Evolutionary conservation across 352 stramenopile genomes (phyloP), one percentile per base, ranked within the genome.

Genomic region (Pythium scleroteichum): DNA sequence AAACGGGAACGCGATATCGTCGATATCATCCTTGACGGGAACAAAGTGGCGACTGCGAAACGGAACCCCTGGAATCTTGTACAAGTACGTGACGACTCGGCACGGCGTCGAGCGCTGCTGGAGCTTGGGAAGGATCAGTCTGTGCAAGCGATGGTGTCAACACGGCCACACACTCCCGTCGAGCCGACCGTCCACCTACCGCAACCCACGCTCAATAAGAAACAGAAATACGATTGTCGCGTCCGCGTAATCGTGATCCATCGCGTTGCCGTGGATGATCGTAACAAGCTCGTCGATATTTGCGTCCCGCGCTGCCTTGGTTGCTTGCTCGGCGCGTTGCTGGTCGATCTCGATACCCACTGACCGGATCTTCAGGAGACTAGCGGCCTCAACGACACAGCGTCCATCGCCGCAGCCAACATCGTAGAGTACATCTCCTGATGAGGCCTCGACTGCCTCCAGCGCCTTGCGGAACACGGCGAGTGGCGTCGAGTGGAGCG

Each of bases 201-300:
- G 71, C 51, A 94, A 66, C 0, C 84, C 84, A 17, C 79, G 78
- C 39, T 82, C 70, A 35, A 94, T 92, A 53, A 94, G 79, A 38
- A 94, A 94, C 41, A 94, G 70, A 59, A 94, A 94, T 48, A 94
- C 63, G 46, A 94, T 59, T 9, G 80, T 86, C 4, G 83, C 84
- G 29, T 92, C 75, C 1, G 52, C 26, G 2, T 88, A 72, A 22
- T 82, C 76, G 53, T 90, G 86, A 35, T 91, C 75, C 58, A 94
- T 65, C 20, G 80, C 84, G 54, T 94, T 94, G 52, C 75, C 82
- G 55, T 80, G 47, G 52, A 84, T 67, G 45, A 94, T 77, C 27
- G 71, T 81, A 39, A 90, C 80, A n/a, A 89, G 68, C 39, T 81
- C 67, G 4, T 61, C 68, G 20, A 92, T 69, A 1, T 70, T 64